A percentile compares a stretch with the other conserved stretches of the same genome.
Evolutionary conservation across 2,329 filamentous ascomycete species (phyloP).

Genomic region (Cladophialophora carrionii): DNA sequence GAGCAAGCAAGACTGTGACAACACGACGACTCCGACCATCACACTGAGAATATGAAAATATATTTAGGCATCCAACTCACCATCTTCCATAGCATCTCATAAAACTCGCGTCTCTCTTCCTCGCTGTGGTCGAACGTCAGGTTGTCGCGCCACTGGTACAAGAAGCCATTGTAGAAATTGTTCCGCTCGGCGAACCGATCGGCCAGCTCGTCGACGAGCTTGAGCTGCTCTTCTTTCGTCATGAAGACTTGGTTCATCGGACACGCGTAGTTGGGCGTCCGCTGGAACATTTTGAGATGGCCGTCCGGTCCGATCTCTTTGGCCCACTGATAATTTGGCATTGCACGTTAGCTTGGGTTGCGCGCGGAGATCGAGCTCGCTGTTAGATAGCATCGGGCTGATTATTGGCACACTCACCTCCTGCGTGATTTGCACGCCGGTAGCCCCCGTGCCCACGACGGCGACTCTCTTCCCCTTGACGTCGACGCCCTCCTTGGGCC

Average conservation of each 20-base stretch:
- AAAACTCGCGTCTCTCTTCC: conserved; percentile 48
- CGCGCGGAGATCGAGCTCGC: background rate
- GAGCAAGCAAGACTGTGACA: too few relatives aligned
- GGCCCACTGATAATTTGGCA: conserved; percentile 11
- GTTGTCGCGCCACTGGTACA: conserved; percentile 59
- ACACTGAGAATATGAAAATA: too few relatives aligned
- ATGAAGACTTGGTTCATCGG: conserved; percentile 61
- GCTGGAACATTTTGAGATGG: conserved; percentile 57
- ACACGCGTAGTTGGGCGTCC: conserved; percentile 68
- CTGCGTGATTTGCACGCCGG: conserved; percentile 67
- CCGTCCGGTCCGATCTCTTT: conserved; percentile 54
- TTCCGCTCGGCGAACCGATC: conserved; percentile 40
- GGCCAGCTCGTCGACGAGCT: conserved; percentile 16
- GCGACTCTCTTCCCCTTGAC: conserved; percentile 65
- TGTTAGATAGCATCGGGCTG: too few relatives aligned
- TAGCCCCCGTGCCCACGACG: conserved; percentile 67
- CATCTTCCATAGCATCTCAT: conserved; percentile 53
- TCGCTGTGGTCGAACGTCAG: conserved; percentile 36
- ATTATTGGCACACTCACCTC: conserved; percentile 50
- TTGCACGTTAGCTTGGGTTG: conserved; percentile 1
- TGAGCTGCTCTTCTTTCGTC: conserved; percentile 55
- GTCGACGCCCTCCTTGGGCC: conserved; percentile 59
- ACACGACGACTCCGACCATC: too few relatives aligned
- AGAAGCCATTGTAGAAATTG: conserved; percentile 62
- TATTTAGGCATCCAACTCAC: too few relatives aligned